These are phyloP conservation scores for Aquilaria malaccensis DNA, from an alignment of 345 rosid genomes.

Conservation along the genomic window DNA sequence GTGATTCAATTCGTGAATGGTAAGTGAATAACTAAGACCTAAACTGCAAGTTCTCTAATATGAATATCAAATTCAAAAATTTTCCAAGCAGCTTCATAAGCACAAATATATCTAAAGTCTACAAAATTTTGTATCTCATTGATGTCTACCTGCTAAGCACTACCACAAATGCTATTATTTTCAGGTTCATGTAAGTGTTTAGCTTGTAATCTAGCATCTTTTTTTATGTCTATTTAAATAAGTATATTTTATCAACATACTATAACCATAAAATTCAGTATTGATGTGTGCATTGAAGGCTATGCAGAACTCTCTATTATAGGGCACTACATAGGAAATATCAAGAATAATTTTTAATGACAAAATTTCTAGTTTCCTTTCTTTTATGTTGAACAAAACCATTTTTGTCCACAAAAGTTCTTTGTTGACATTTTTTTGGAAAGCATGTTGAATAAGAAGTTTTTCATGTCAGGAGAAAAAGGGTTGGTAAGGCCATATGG, in stretches of 20 bases:
- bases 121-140: constrained; percentile 6
- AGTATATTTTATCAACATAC: neutral
- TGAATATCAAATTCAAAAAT: constrained; percentile 10
- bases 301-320: too few relatives aligned
- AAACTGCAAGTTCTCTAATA: neutral
- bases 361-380: neutral
- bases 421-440: neutral
- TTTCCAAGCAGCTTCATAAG: constrained; percentile 11
- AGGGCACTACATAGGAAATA: constrained; percentile 1
- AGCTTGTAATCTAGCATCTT: neutral
- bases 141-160: too few relatives aligned
- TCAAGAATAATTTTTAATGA: neutral
- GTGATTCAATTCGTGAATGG: neutral
- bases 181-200: neutral
- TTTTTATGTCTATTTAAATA: constrained; percentile 6
- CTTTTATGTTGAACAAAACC: neutral
- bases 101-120: constrained; percentile 9
- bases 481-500: neutral
- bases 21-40: neutral
- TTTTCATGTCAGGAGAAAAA: neutral
- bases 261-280: too few relatives aligned
- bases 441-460: neutral
- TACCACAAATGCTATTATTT: neutral
- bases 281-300: too few relatives aligned
- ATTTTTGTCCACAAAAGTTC: neutral